Conservation (phyloP, 352 stramenopile genomes). For the Phytophthora sp. region DNA sequence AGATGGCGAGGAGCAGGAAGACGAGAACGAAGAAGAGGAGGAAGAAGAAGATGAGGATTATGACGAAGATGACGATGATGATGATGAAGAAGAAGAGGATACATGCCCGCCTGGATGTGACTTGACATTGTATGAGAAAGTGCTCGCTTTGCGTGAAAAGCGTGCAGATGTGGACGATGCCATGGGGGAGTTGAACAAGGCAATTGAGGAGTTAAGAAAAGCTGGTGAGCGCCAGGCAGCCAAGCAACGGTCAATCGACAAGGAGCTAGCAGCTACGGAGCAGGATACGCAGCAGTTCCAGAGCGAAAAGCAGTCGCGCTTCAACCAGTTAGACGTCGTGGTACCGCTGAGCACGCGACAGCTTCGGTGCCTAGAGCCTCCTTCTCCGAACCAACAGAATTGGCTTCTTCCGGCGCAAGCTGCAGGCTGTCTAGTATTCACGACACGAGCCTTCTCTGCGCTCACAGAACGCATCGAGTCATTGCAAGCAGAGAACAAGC, state of each 20-base stretch:
- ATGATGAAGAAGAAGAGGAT: slow-evolving; percentile 93
- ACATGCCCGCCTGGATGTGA: slow-evolving; percentile 91
- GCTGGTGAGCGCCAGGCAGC: slow-evolving; percentile 81
- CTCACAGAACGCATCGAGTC: slow-evolving; percentile 79
- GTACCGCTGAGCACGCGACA: slow-evolving; percentile 79
- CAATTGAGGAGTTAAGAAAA: slow-evolving; percentile 90
- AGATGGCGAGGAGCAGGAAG: slow-evolving; percentile 74
- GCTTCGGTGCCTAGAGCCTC: slow-evolving; percentile 62
- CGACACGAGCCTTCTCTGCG: slow-evolving; percentile 56
- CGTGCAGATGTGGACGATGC: slow-evolving; percentile 92
- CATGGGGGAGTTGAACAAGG: slow-evolving; percentile 83
- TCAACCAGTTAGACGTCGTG: slow-evolving; percentile 89
- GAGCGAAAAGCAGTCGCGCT: slow-evolving; percentile 93
- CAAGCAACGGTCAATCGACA: slow-evolving; percentile 92
- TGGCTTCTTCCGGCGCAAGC: slow-evolving; percentile 68
- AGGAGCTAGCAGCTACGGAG: slow-evolving; percentile 89
- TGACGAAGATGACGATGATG: slow-evolving; percentile 91
- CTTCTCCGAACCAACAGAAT: slow-evolving; percentile 20
- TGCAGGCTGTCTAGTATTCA: slow-evolving; percentile 75
- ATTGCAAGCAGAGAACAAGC: slow-evolving; percentile 84
- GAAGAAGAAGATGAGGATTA: slow-evolving; percentile 76
- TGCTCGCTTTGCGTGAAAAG: slow-evolving; percentile 92
- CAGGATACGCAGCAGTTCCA: slow-evolving; percentile 93
- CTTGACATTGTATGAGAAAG: slow-evolving; percentile 90
- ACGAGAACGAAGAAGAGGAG: slow-evolving; percentile 79